These are phyloP conservation scores for Cladobotryum protrusum DNA, from an alignment of 2,329 filamentous ascomycete genomes.

Conservation along the genomic window DNA sequence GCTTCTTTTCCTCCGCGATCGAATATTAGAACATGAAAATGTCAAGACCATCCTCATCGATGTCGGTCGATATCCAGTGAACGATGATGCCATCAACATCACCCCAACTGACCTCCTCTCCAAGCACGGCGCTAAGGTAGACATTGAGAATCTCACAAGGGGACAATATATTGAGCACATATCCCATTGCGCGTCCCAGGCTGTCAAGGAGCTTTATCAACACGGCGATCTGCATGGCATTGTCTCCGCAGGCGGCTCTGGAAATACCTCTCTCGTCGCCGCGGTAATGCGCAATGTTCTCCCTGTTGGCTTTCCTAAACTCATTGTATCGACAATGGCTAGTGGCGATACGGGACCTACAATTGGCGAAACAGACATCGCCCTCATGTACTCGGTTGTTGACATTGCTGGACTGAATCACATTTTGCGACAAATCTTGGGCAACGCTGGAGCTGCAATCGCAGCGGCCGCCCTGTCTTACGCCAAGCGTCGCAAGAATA, in stretches of 20 bases:
- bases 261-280: slow-evolving; percentile 55
- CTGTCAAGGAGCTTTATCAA: slow-evolving; percentile 34
- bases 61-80: slow-evolving; percentile 41
- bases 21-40: slow-evolving; percentile 29
- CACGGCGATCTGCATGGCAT: slow-evolving; percentile 45
- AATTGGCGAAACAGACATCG: slow-evolving; percentile 63
- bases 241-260: slow-evolving; percentile 55
- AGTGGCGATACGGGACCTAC: slow-evolving; percentile 59
- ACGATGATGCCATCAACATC: slow-evolving; percentile 42
- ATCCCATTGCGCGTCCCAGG: slow-evolving; percentile 38
- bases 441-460: slow-evolving; percentile 58
- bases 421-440: slow-evolving; percentile 50
- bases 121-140: slow-evolving; percentile 22
- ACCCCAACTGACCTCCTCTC: slow-evolving; percentile 36
- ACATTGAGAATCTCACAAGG: slow-evolving; percentile 37
- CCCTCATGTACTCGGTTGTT: slow-evolving; percentile 65
- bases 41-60: slow-evolving; percentile 24
- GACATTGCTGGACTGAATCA: slow-evolving; percentile 62
- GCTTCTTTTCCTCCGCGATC: slow-evolving; percentile 46
- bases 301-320: slow-evolving; percentile 61
- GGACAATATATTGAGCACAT: slow-evolving; percentile 53
- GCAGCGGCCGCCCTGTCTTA: slow-evolving; percentile 50
- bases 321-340: slow-evolving; percentile 65
- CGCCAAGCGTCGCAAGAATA: slow-evolving; percentile 9
- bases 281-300: slow-evolving; percentile 54